A percentile compares a stretch with the other conserved stretches of the same genome.
Evolutionary conservation across 768 basidiomycete genomes (phyloP).

Genomic region (Paxillus rubicundulus): DNA sequence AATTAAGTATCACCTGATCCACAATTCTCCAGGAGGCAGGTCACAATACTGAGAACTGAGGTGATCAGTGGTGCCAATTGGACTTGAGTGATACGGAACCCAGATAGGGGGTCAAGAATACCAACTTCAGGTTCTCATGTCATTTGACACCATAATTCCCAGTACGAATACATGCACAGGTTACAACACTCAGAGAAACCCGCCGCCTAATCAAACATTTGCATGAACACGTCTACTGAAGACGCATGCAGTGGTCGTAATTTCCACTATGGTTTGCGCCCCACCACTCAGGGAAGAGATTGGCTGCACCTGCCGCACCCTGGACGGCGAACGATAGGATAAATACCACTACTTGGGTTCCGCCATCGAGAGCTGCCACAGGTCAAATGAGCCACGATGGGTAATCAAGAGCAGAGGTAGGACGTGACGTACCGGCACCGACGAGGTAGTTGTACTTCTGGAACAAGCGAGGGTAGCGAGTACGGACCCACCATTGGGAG

Average conservation of each 20-base stretch:
- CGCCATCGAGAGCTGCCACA: constrained; percentile 35
- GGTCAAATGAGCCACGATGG: not conserved
- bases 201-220: not conserved
- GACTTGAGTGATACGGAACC: too few relatives aligned
- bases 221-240: constrained; percentile 2
- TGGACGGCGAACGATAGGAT: constrained; percentile 49
- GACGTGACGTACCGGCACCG: constrained; percentile 39
- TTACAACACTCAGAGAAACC: not conserved
- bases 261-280: constrained; percentile 53
- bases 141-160: too few relatives aligned
- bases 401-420: not conserved
- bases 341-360: constrained; percentile 53
- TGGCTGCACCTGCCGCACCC: constrained; percentile 47
- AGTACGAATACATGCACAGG: not conserved
- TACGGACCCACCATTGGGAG: constrained; percentile 40
- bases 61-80: too few relatives aligned
- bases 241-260: constrained; percentile 27
- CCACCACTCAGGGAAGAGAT: constrained; percentile 59
- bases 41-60: too few relatives aligned
- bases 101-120: too few relatives aligned
- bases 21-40: too few relatives aligned
- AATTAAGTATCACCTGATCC: too few relatives aligned
- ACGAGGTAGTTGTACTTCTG: constrained; percentile 37
- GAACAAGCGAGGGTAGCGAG: constrained; percentile 37
- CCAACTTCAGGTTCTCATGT: too few relatives aligned